Conservation (phyloP, 2,329 filamentous ascomycete species). For the Aspergillus glaucus region DNA sequence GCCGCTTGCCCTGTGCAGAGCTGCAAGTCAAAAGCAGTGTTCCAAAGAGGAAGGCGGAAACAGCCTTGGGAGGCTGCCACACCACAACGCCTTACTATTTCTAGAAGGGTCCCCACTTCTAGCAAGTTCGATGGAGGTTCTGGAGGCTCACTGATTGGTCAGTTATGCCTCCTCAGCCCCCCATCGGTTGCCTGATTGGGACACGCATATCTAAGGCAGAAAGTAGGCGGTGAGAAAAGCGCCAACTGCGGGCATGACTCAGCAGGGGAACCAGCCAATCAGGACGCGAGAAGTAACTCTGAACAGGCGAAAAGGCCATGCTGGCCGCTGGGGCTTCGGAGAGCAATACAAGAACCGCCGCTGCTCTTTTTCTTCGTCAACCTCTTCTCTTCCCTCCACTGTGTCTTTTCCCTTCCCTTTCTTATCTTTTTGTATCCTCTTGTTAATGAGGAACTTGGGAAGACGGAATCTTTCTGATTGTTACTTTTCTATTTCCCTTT, state of each 20-base stretch:
- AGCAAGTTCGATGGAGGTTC: conserved; percentile 25
- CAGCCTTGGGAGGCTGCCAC: too few relatives aligned
- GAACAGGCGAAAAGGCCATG: conserved; percentile 38
- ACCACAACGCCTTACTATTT: too few relatives aligned
- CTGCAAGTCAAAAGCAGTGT: too few relatives aligned
- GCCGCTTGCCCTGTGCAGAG: neutral
- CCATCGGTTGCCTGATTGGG: too few relatives aligned
- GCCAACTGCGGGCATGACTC: conserved; percentile 31
- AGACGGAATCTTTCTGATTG: neutral
- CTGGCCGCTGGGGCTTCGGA: conserved; percentile 31
- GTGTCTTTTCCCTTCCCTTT: conserved; percentile 15
- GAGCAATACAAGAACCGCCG: conserved; percentile 27
- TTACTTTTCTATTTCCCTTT: neutral
- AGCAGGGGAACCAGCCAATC: conserved; percentile 28
- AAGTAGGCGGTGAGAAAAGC: conserved; percentile 16
- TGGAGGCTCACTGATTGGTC: neutral
- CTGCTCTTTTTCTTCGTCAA: conserved; percentile 11
- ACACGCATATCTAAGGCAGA: conserved; percentile 6
- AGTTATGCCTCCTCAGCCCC: too few relatives aligned
- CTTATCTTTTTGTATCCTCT: conserved; percentile 10
- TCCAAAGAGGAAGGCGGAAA: too few relatives aligned
- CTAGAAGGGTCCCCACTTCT: conserved; percentile 12
- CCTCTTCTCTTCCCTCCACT: conserved; percentile 12
- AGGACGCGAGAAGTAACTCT: conserved; percentile 33
- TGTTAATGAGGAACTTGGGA: neutral